These are phyloP conservation scores for Petunia hybrid DNA, from an alignment of 305 asterid genomes.

Conservation along the genomic window DNA sequence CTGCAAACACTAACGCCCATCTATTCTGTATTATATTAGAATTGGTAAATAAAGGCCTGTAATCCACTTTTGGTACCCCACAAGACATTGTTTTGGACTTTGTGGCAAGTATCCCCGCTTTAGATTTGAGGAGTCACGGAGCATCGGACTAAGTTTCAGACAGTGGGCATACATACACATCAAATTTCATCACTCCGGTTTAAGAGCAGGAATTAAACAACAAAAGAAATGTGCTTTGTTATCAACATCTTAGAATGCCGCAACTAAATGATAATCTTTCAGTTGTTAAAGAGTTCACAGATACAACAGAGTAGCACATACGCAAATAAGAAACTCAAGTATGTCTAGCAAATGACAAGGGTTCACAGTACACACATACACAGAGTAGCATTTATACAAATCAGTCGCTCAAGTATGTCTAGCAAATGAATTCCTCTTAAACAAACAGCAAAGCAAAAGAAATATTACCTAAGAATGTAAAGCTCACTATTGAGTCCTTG, in stretches of 20 bases:
- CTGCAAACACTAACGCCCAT: neutral
- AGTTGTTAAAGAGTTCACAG: constrained; percentile 10
- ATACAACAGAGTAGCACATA: constrained; percentile 24
- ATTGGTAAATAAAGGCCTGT: constrained; percentile 16
- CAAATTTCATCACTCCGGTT: neutral
- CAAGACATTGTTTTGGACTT: neutral
- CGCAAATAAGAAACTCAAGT: constrained; percentile 11
- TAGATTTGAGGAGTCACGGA: neutral
- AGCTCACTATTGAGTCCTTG: neutral
- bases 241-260: neutral
- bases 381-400: constrained; percentile 22
- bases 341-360: constrained; percentile 11
- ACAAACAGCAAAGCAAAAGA: constrained; percentile 23
- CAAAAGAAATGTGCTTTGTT: neutral
- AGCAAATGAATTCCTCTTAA: neutral
- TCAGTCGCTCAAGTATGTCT: constrained; percentile 2
- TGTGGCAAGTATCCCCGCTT: neutral
- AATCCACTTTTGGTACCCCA: neutral
- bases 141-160: neutral
- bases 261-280: constrained; percentile 19
- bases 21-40: neutral
- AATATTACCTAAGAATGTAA: constrained; percentile 20
- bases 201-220: neutral
- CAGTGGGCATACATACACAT: neutral
- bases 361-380: neutral